phyloP scores from a whole-genome alignment of 1,284 basidiomycete genomes.

The Apiotrichum veenhuisii region DNA sequence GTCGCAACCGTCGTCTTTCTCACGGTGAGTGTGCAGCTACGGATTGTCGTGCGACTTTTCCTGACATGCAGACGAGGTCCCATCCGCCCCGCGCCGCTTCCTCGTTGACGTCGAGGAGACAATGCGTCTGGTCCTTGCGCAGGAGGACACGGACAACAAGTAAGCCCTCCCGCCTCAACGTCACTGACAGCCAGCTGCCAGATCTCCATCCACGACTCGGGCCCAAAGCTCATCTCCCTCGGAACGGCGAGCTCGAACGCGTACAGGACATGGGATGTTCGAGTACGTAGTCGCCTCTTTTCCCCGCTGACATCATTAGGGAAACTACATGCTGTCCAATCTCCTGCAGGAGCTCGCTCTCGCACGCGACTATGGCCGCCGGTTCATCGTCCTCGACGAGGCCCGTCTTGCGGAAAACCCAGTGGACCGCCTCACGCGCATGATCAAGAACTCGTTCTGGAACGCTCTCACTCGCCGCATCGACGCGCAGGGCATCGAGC shows the following conservation, averaged over 20 bases:
- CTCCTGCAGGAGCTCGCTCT: slow-evolving; percentile 97
- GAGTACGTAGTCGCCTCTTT: slow-evolving; percentile 58
- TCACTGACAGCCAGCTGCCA: slow-evolving; percentile 51
- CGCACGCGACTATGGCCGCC: slow-evolving; percentile 89
- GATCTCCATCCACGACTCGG: slow-evolving; percentile 93
- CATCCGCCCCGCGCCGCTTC: slow-evolving; percentile 64
- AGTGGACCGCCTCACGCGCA: slow-evolving; percentile 90
- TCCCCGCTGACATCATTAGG: slow-evolving; percentile 50
- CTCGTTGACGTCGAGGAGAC: slow-evolving; percentile 99
- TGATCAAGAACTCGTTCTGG: slow-evolving; percentile 99
- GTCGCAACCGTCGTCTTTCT: slow-evolving; percentile 69
- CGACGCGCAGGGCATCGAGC: slow-evolving; percentile 93
- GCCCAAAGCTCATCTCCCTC: slow-evolving; percentile 91
- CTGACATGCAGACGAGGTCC: slow-evolving; percentile 50
- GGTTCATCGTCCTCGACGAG: slow-evolving; percentile 96
- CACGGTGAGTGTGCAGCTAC: slow-evolving; percentile 56
- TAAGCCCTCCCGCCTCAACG: slow-evolving; percentile 22
- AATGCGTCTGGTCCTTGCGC: slow-evolving; percentile 90
- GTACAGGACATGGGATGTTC: slow-evolving; percentile 93
- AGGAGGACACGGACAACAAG: slow-evolving; percentile 96
- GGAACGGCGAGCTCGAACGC: slow-evolving; percentile 97
- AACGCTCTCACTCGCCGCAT: slow-evolving; percentile 93
- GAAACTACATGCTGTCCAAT: slow-evolving; percentile 97
- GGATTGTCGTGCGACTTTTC: not conserved
- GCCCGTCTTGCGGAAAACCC: slow-evolving; percentile 94